A percentile compares a stretch with the other conserved stretches of the same genome.
Evolutionary conservation across 441 rosid genomes (phyloP).

Genomic region (Arabidopsis lyrata): DNA sequence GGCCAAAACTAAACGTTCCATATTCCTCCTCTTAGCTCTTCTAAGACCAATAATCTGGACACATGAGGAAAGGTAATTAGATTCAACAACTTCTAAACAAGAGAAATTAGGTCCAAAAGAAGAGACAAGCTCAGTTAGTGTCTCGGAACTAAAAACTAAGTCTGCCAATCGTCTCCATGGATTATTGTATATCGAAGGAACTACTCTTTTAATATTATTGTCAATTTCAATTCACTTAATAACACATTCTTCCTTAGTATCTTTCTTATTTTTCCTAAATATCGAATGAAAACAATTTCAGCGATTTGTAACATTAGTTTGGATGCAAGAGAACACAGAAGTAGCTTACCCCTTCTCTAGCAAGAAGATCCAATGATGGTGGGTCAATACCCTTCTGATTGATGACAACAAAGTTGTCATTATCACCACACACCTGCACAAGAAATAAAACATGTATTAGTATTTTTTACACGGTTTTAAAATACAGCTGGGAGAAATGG

Average conservation of each 20-base stretch:
- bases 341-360: constrained; percentile 85
- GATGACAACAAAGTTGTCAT: constrained; percentile 74
- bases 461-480: background rate
- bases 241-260: background rate
- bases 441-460: constrained; percentile 1
- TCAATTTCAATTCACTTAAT: background rate
- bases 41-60: constrained; percentile 87
- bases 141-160: background rate
- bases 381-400: constrained; percentile 98
- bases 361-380: constrained; percentile 85
- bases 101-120: background rate
- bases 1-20: constrained; percentile 91
- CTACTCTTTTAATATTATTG: background rate
- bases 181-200: background rate
- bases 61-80: background rate
- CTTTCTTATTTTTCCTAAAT: background rate
- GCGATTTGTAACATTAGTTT: background rate
- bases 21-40: constrained; percentile 95
- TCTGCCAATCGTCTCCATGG: background rate
- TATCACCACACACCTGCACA: constrained; percentile 80
- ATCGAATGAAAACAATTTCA: background rate
- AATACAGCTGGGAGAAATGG: constrained; percentile 4
- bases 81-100: background rate
- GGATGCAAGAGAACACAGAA: background rate
- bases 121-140: background rate